Base-by-base conservation (phyloP, 192 early-diverging fungal genomes). In the Podila clonocystis region DNA sequence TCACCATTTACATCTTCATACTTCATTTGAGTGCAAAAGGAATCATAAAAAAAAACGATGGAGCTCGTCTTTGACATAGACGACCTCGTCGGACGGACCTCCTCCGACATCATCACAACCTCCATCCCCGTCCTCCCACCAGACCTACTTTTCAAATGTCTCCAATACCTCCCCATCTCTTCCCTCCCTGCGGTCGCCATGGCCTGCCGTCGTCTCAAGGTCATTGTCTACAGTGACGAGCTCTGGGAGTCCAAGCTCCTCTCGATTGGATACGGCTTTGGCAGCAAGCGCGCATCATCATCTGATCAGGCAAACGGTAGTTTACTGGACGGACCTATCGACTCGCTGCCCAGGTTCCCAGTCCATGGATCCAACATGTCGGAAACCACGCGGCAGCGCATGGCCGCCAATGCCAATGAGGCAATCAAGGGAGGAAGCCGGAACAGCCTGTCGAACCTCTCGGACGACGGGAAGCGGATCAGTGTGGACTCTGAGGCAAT, bases 221-320 rank as follows among this genome's bases (percentile, higher is more conserved):
- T 95, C 49, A 85, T 95, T 34, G 88, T 84, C 20, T 94, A 94
- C 82, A 88, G 89, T 33, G 93, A 95, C 72, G 91, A 89, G 45
- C 89, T 95, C 66, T 95, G 90, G 85, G 88, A 91, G 52, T 83
- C 74, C 5, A 94, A 93, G 70, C 80, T 95, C 20, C 67, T 74
- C 30, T 69, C 67, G 8, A 83, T 94, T 52, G 90, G 84, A 31
- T 82, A 90, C 61, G 68, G 62, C 12, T 82, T 75, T 70, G 69
- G 57, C 82, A 87, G 50, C 4, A 64, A 64, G 20, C 55, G 12
- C 45, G 57, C 26, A 22, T 28, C 3, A 4, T 33, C 20, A 4
- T 41, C 20, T 30, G 45, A 22, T 38, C 57, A 12, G 0, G 58
- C 12, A 28, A 19, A n/a, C 22, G 30, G 24, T 7, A 63, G 65